These are phyloP conservation scores for Haplosporangium gracile DNA, from an alignment of 192 early-diverging fungal genomes.

Conservation along the genomic window DNA sequence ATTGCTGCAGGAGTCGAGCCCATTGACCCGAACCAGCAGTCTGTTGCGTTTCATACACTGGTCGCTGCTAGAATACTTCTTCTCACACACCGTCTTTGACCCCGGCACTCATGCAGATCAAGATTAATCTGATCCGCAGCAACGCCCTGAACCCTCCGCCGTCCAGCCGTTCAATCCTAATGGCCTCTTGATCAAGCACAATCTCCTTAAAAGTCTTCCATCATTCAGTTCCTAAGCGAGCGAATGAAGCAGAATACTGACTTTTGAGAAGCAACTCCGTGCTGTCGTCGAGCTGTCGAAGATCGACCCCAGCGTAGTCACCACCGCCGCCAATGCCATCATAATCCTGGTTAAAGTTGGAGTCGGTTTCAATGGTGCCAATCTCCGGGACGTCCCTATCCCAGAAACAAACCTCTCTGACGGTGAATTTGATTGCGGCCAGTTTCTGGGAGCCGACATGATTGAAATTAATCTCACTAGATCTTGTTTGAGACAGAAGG, in stretches of 20 bases:
- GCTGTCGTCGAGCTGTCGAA: not conserved
- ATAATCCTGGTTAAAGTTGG: not conserved
- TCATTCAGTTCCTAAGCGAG: not conserved
- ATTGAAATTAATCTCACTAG: not conserved
- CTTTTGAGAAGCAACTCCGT: not conserved
- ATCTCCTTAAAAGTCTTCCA: not conserved
- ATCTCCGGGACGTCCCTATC: not conserved
- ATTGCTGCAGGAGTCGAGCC: not conserved
- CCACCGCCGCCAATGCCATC: not conserved
- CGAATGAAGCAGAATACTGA: not conserved
- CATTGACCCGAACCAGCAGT: constrained; percentile 5
- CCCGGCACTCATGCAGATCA: not conserved
- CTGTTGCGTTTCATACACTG: constrained; percentile 4
- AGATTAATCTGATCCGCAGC: not conserved
- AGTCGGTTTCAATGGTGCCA: not conserved
- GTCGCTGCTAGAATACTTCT: constrained; percentile 5
- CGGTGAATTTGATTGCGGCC: not conserved
- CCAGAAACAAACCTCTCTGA: not conserved
- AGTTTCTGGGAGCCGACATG: not conserved
- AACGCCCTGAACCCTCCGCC: no score
- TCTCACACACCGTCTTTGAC: constrained; percentile 4
- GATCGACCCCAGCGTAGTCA: not conserved
- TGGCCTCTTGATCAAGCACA: not conserved
- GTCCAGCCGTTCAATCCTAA: not conserved
- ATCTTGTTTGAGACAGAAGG: not conserved